Conservation (phyloP, 768 basidiomycete species). For the Cystofilobasidium bisporidii region DNA sequence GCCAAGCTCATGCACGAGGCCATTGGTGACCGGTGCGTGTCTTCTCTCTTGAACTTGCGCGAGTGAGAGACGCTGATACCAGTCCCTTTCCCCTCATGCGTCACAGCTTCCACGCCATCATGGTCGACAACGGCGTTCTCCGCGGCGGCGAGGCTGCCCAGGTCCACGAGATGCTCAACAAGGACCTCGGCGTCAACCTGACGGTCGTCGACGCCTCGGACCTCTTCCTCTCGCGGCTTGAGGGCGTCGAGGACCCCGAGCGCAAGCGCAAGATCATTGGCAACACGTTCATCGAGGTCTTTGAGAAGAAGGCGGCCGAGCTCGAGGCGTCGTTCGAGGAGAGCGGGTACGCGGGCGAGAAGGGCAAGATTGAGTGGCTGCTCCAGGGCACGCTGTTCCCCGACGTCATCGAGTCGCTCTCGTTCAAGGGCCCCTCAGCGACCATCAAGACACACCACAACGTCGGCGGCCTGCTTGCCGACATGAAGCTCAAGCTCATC, state of each 20-base stretch:
- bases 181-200: constrained; percentile 88
- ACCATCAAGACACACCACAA: constrained; percentile 99
- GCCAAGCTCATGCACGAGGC: constrained; percentile 99
- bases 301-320: constrained; percentile 85
- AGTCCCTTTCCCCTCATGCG: constrained; percentile 3
- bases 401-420: constrained; percentile 97
- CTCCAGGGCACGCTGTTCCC: constrained; percentile 97
- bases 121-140: constrained; percentile 98
- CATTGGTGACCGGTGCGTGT: constrained; percentile 87
- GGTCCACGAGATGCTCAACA: constrained; percentile 85
- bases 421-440: constrained; percentile 96
- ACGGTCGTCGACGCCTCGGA: constrained; percentile 93
- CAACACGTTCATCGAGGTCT: constrained; percentile 96
- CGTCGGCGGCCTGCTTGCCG: constrained; percentile 85
- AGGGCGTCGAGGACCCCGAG: constrained; percentile 90
- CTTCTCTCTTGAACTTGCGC: too few species aligned
- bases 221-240: constrained; percentile 77
- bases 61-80: too few species aligned
- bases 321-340: constrained; percentile 70
- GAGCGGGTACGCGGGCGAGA: constrained; percentile 52
- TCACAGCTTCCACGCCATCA: constrained; percentile 89
- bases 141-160: constrained; percentile 82
- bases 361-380: constrained; percentile 92
- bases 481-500: constrained; percentile 98
- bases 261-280: constrained; percentile 96